Base-by-base conservation (phyloP, 495 filamentous ascomycete genomes). In the Penicillium bovifimosum region DNA sequence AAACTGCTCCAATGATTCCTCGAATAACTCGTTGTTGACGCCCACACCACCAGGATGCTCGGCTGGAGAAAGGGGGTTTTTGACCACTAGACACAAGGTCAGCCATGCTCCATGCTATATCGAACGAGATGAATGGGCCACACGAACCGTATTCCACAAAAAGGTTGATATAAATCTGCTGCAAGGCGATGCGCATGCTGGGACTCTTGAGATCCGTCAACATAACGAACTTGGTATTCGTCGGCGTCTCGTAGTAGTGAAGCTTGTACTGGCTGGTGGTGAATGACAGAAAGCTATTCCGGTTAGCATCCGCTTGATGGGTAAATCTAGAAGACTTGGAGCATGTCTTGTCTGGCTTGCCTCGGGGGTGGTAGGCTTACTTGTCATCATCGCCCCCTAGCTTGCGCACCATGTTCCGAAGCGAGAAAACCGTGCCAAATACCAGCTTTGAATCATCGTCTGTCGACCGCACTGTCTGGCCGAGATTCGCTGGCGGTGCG, bases 171-270 rank as follows among this genome's bases (percentile, higher is more conserved):
- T 96, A 97, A 47, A 98, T 96, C 78, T 98, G 93, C 68, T 98
- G 90, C 63, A 98, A 77, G 8, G 91, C 91, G 53, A 91, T 86
- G 29, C 90, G 85, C 80, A 97, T 89, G 69, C 88, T 96, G 52
- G 86, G 84, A 52, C 86, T 88, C 66, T 86, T 88, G 36, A 86
- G 83, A 71, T 97, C 93, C 33, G 92, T 97, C 58, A 97, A 74
- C 88, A 98, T 90, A 59, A 97, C 91, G 55, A 97, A 92, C 62
- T 96, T 95, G 64, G 93, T 84, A 64, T 86, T 92, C 47, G 90
- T 96, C 0, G 90, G 88, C 11, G 93, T 96, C 77, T 98, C 93
- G 79, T 96, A 97, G 75, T 95, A 98, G 75, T 98, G 93, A 48
- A 97, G 83, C 73, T 96, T 96, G 75, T 98, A 98, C 66, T 96